Conservation (phyloP, 2,329 filamentous ascomycete genomes). For the Madurella mycetomatis region DNA sequence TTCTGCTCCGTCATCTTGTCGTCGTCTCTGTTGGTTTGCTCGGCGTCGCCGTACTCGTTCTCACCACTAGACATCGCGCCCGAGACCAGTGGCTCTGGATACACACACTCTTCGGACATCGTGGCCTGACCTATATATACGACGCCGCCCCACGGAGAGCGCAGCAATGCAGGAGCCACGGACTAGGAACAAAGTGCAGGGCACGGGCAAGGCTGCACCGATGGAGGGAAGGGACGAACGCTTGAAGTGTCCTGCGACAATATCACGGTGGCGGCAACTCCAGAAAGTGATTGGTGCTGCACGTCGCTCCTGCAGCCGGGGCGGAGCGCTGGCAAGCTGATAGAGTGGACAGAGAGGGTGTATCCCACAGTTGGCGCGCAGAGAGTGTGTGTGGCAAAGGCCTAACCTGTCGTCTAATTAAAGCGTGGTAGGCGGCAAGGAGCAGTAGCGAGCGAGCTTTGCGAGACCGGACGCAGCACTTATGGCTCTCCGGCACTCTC, state of each 20-base stretch:
- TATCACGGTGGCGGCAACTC: constrained; percentile 29
- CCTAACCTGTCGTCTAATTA: constrained; percentile 18
- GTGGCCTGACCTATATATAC: constrained; percentile 48
- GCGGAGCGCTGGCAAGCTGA: constrained; percentile 16
- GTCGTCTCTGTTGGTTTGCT: constrained; percentile 43
- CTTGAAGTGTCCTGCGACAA: constrained; percentile 26
- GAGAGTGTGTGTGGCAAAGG: constrained; percentile 19
- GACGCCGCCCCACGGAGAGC: constrained; percentile 14
- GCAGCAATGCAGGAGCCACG: constrained; percentile 23
- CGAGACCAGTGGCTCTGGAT: constrained; percentile 52
- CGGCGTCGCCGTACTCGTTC: constrained; percentile 50
- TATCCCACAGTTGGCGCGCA: constrained; percentile 6
- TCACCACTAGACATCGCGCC: constrained; percentile 57
- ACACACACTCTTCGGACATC: constrained; percentile 53
- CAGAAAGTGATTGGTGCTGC: constrained; percentile 28
- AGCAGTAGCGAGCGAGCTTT: constrained; percentile 11
- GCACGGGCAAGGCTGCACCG: constrained; percentile 9
- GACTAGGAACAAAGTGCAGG: constrained; percentile 12
- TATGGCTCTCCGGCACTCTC: constrained; percentile 14
- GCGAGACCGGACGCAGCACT: constrained; percentile 17
- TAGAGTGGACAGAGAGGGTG: constrained; percentile 6
- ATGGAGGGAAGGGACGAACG: constrained; percentile 14
- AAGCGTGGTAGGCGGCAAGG: constrained; percentile 21
- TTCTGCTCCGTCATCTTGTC: constrained; percentile 50
- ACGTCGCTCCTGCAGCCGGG: constrained; percentile 23